Conservation (phyloP, 345 rosid genomes). For the Conringia planisiliqua region DNA sequence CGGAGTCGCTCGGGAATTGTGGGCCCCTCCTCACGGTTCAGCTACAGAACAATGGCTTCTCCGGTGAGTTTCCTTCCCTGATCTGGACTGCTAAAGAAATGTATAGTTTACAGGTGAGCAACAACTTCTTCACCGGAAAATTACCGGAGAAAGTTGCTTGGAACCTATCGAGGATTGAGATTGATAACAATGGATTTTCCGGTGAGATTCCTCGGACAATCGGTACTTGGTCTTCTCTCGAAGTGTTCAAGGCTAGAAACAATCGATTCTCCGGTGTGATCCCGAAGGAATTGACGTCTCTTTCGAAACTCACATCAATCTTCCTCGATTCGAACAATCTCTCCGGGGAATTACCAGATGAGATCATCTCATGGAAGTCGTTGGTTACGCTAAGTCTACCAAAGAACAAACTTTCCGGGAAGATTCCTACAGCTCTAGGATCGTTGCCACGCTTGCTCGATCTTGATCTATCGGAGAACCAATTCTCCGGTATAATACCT, state of each 20-base stretch:
- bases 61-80: conserved; percentile 68
- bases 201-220: conserved; percentile 62
- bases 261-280: conserved; percentile 63
- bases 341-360: conserved; percentile 64
- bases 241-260: conserved; percentile 54
- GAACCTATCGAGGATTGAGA: conserved; percentile 70
- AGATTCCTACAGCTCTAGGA: conserved; percentile 60
- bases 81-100: conserved; percentile 59
- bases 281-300: conserved; percentile 56
- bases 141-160: conserved; percentile 56
- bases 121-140: conserved; percentile 64
- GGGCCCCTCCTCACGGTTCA: conserved; percentile 48
- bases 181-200: conserved; percentile 62
- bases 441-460: conserved; percentile 46
- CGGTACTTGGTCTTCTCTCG: conserved; percentile 46
- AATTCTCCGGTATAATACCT: conserved; percentile 67
- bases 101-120: conserved; percentile 51
- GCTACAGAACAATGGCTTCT: conserved; percentile 64
- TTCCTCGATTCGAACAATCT: conserved; percentile 59
- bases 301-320: conserved; percentile 41
- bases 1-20: conserved; percentile 66
- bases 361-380: conserved; percentile 62
- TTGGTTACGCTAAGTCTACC: conserved; percentile 52
- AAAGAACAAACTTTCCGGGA: conserved; percentile 60
- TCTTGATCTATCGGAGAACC: conserved; percentile 71